Base-by-base conservation (phyloP, 169 alveolate genomes). In the Cryptosporidium bovis region DNA sequence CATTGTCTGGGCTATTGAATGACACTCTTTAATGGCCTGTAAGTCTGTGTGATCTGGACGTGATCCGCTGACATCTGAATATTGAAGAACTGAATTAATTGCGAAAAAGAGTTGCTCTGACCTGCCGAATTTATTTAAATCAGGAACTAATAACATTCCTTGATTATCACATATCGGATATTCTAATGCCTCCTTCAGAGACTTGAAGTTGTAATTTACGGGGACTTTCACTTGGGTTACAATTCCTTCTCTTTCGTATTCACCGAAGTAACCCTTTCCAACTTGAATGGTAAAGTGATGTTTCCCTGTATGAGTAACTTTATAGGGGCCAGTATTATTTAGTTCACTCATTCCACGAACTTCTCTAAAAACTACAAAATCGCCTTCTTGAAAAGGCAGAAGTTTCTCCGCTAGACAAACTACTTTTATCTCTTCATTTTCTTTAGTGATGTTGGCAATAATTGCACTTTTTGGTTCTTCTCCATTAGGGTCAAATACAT, bases 311-410 rank as follows among this genome's bases (percentile, higher is more conserved):
- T 94, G 96, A 69, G 94, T 92, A 66, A 97, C 95, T 65, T 92
- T 91, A 56, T 93, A 92, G n/a, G 98, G 98, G 18, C 93, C 97
- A 66, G 92, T 82, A 31, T 87, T 93, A 92, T 98, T 98, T 34
- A 98, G 84, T 91, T 97, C 98, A 6, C 91, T 93, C 99, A 97
- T 97, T 53, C 99, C 99, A 85, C 96, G 96, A 4, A 97, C 97
- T 91, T 98, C 99, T 51, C 95, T 93, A 83, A 98, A 97, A 33
- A 93, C 90, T 16, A 98, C 99, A 82, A 77, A 93, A 87, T 97
- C 99, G 33, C 99, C 99, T 56, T 96, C 98, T 65, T 97, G 96
- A 92, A 96, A 97, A 27, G 95, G 95, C 56, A 95, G 97, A 66
- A 97, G 94, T 84, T 93, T 92, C 36, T 95, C 98, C 15, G 58